Conservation (phyloP, 768 basidiomycete genomes). For the Saitozyma sp. region DNA sequence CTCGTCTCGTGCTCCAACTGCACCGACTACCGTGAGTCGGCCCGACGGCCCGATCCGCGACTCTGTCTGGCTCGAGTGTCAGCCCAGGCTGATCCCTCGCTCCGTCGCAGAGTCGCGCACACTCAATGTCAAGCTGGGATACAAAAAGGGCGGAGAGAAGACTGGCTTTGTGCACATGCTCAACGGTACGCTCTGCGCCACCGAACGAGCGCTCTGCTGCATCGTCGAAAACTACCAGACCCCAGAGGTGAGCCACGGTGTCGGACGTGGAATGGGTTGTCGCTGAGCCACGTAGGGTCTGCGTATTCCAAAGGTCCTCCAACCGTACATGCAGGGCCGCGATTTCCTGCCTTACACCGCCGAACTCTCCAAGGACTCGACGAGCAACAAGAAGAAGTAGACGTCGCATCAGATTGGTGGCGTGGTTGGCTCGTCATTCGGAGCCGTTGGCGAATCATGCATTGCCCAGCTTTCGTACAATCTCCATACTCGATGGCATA, state of each 20-base stretch:
- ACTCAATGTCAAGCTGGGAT: slow-evolving; percentile 88
- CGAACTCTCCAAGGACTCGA: slow-evolving; percentile 51
- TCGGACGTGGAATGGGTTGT: not conserved
- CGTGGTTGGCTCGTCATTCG: no score
- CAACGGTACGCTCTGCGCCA: slow-evolving; percentile 93
- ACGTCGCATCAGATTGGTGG: not conserved
- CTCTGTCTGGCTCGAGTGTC: no score
- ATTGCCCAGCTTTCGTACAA: no score
- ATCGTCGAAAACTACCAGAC: slow-evolving; percentile 99
- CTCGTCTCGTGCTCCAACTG: slow-evolving; percentile 97
- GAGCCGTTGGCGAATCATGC: no score
- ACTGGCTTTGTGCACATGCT: slow-evolving; percentile 99
- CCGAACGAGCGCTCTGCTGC: slow-evolving; percentile 93
- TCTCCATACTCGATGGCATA: no score
- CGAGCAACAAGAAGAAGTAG: slow-evolving; percentile 49
- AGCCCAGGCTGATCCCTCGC: slow-evolving; percentile 1
- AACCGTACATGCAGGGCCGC: slow-evolving; percentile 94
- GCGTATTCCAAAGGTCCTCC: slow-evolving; percentile 80
- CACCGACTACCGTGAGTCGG: slow-evolving; percentile 90
- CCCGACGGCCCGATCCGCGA: no score
- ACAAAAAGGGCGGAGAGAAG: slow-evolving; percentile 85
- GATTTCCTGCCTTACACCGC: slow-evolving; percentile 56
- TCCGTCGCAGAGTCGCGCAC: slow-evolving; percentile 73
- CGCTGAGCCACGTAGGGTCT: slow-evolving; percentile 66
- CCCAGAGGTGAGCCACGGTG: slow-evolving; percentile 64